Evolutionary conservation across 192 early-diverging fungal genomes (phyloP).

Genomic region (Coemansia sp.): DNA sequence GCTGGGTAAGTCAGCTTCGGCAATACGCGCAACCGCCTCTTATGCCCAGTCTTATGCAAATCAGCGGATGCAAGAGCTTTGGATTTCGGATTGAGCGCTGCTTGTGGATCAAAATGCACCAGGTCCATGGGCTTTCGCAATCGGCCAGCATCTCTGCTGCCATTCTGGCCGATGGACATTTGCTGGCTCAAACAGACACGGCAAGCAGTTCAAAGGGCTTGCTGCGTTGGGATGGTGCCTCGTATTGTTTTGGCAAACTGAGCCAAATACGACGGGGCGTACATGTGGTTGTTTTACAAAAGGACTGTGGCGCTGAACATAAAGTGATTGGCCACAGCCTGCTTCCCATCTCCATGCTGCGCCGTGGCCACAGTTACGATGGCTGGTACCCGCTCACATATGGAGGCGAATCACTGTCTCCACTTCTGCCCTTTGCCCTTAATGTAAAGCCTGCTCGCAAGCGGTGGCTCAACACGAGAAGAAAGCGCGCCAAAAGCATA

Average conservation of each 20-base stretch:
- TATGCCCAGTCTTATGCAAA: constrained; percentile 7
- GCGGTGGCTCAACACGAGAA: neutral
- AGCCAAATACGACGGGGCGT: constrained; percentile 22
- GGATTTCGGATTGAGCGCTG: constrained; percentile 39
- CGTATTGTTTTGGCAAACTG: constrained; percentile 41
- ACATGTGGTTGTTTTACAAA: constrained; percentile 21
- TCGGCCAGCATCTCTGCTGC: constrained; percentile 9
- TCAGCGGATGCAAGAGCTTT: neutral
- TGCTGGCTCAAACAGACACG: constrained; percentile 27
- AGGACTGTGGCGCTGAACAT: neutral
- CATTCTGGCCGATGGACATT: constrained; percentile 29
- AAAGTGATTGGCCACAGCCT: constrained; percentile 38
- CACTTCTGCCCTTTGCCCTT: constrained; percentile 23
- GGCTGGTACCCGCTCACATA: constrained; percentile 52
- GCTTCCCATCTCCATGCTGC: constrained; percentile 35
- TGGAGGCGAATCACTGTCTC: constrained; percentile 13
- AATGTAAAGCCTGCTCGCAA: constrained; percentile 17
- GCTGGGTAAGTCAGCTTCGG: constrained; percentile 39
- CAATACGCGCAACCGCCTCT: constrained; percentile 14
- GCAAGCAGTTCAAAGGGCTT: neutral
- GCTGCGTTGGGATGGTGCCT: constrained; percentile 6
- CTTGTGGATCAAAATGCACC: constrained; percentile 42
- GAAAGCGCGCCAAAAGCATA: neutral
- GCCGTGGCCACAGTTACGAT: constrained; percentile 32
- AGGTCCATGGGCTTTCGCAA: constrained; percentile 22